Conservation (phyloP, 306 rosid genomes). For the Elaeagnus macrophylla region DNA sequence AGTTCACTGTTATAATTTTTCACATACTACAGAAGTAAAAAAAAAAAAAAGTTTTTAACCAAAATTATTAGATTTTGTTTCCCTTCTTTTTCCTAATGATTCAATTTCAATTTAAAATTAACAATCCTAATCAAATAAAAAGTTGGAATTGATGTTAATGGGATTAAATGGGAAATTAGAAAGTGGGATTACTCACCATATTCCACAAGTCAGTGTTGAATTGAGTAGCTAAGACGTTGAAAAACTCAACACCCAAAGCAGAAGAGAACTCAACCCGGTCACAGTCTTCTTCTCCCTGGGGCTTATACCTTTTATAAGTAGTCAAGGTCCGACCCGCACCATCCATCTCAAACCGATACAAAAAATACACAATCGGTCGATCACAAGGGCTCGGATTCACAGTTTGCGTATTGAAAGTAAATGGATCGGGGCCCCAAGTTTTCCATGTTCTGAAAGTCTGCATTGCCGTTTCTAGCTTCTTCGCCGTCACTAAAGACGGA, state of each 20-base stretch:
- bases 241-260: constrained; percentile 19
- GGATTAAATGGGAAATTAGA: too few species aligned
- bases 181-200: constrained; percentile 28
- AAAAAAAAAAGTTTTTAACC: too few species aligned
- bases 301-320: constrained; percentile 15
- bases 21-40: too few species aligned
- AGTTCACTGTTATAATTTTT: too few species aligned
- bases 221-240: constrained; percentile 36
- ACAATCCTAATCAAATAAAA: neutral
- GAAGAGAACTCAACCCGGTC: neutral
- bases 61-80: too few species aligned
- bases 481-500: constrained; percentile 33
- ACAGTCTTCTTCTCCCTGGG: constrained; percentile 15
- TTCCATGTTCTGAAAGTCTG: constrained; percentile 50
- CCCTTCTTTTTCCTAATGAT: too few species aligned
- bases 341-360: constrained; percentile 27
- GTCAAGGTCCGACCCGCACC: constrained; percentile 18
- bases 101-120: too few species aligned
- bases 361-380: constrained; percentile 23
- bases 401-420: constrained; percentile 44
- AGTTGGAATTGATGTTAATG: neutral
- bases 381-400: constrained; percentile 22
- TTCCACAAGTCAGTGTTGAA: constrained; percentile 36
- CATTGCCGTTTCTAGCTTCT: constrained; percentile 32
- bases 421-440: constrained; percentile 29